Base-by-base conservation (phyloP, 345 rosid genomes). In the Salix viminalis region DNA sequence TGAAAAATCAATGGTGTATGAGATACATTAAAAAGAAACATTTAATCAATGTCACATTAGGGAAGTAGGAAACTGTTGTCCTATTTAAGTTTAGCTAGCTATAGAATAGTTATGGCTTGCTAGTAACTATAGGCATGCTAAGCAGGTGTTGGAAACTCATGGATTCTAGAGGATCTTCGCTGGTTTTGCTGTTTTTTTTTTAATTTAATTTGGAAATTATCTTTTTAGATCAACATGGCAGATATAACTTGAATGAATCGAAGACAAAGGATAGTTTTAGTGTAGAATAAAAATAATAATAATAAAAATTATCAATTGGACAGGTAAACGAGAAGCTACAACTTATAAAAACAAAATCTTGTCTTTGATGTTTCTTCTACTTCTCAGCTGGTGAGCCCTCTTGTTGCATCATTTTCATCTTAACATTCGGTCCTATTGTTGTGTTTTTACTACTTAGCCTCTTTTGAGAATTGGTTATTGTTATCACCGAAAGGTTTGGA, bases 401-500 rank as follows among this genome's bases (percentile, higher is more conserved):
- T 64, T 42, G 23, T 61, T 19, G 77, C 46, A 42, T 62, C 21
- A 36, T 12, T 66, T 21, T 23, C 9, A 4, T 36, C 11, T 10
- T 4, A 14, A 2, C n/a, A 4, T 32, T 23, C 50, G 39, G 23
- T 37, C 18, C 5, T 48, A 3, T 65, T 64, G n/a, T 44, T 24
- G 18, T 64, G 50, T 1, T 39, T 50, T 18, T 12, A 16, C 9
- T 30, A 44, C 15, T 37, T 21, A 68, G 56, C n/a, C 36, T n/a
- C 42, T 2, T 58, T 21, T 21, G 11, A 28, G 44, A 48, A 23
- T 41, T 41, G 56, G 23, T 54, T 69, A 12, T 21, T 28, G 4
- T 24, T 10, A 62, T 75, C 6, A 46, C 60, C 64, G 81, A 64
- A 69, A 75, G 79, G 76, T 39, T 37, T 72, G 54, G 15, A 64